Evolutionary conservation across 768 basidiomycete genomes (phyloP).

Genomic region (Suillus americanus): DNA sequence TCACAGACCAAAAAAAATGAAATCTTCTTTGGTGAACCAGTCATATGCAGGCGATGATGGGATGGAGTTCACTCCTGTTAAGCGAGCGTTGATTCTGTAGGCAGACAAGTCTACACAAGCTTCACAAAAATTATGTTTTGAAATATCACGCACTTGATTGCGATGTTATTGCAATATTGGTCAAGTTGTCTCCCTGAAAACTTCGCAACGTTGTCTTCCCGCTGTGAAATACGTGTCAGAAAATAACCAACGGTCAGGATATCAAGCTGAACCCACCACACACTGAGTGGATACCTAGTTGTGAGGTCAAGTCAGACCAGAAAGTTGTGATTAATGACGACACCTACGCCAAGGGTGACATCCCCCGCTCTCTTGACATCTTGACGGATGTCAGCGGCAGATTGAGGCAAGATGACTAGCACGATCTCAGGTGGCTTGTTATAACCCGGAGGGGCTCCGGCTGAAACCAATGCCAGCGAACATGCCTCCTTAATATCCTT

Average conservation of each 20-base stretch:
- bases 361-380: constrained; percentile 61
- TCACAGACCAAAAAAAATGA: constrained; percentile 33
- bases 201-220: constrained; percentile 29
- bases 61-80: constrained; percentile 48
- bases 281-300: constrained; percentile 29
- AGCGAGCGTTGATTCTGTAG: constrained; percentile 50
- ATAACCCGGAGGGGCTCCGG: not conserved
- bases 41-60: constrained; percentile 28
- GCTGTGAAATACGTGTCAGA: constrained; percentile 16
- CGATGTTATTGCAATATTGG: constrained; percentile 38
- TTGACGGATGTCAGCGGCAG: constrained; percentile 45
- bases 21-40: constrained; percentile 26
- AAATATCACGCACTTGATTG: constrained; percentile 29
- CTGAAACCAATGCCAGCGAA: not conserved
- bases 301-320: not conserved
- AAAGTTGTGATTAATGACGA: not conserved
- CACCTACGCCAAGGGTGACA: constrained; percentile 33
- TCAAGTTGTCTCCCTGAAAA: constrained; percentile 20
- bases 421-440: constrained; percentile 33
- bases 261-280: constrained; percentile 12
- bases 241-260: constrained; percentile 9
- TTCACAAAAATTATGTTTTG: not conserved
- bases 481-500: constrained; percentile 17
- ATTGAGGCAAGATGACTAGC: constrained; percentile 51
- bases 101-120: not conserved